phyloP scores from a whole-genome alignment of 2,329 filamentous ascomycete species.

The Colletotrichum godetiae region DNA sequence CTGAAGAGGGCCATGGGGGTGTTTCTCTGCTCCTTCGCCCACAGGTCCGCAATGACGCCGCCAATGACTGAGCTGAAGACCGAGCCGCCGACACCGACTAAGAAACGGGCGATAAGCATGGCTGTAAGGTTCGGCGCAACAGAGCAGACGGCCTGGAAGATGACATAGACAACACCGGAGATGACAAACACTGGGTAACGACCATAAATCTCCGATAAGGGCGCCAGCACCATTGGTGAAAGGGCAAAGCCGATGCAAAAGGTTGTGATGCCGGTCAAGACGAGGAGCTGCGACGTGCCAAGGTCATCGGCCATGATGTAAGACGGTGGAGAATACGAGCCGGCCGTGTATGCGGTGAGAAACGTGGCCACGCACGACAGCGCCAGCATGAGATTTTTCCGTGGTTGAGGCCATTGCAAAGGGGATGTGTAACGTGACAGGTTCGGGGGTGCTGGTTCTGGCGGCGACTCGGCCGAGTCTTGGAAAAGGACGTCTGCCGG shows the following conservation, averaged over 20 bases:
- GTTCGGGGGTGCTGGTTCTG: slow-evolving; percentile 70
- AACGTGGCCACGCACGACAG: slow-evolving; percentile 82
- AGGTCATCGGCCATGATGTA: slow-evolving; percentile 74
- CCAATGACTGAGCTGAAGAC: slow-evolving; percentile 90
- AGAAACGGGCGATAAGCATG: slow-evolving; percentile 80
- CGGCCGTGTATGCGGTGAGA: slow-evolving; percentile 83
- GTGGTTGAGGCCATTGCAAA: slow-evolving; percentile 75
- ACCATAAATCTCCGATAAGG: slow-evolving; percentile 89
- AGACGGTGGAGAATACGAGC: slow-evolving; percentile 80
- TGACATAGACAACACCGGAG: slow-evolving; percentile 77
- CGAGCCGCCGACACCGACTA: slow-evolving; percentile 81
- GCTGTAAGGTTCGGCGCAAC: slow-evolving; percentile 76
- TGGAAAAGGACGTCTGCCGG: slow-evolving; percentile 36
- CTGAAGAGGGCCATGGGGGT: slow-evolving; percentile 92
- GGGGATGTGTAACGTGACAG: slow-evolving; percentile 76
- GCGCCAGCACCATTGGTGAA: slow-evolving; percentile 89
- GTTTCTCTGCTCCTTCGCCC: slow-evolving; percentile 81
- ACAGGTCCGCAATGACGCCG: slow-evolving; percentile 91
- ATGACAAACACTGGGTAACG: slow-evolving; percentile 84
- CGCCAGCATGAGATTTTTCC: slow-evolving; percentile 77
- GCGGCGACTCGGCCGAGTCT: slow-evolving; percentile 35
- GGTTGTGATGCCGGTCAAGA: slow-evolving; percentile 80
- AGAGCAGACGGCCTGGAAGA: slow-evolving; percentile 79
- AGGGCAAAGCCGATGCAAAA: slow-evolving; percentile 86
- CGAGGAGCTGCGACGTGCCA: slow-evolving; percentile 71